Percentiles rank a stretch among this genome's conserved stretches.
phyloP scores from a whole-genome alignment of 2,329 filamentous ascomycete genomes.

The Rhexocercosporidium sp. region DNA sequence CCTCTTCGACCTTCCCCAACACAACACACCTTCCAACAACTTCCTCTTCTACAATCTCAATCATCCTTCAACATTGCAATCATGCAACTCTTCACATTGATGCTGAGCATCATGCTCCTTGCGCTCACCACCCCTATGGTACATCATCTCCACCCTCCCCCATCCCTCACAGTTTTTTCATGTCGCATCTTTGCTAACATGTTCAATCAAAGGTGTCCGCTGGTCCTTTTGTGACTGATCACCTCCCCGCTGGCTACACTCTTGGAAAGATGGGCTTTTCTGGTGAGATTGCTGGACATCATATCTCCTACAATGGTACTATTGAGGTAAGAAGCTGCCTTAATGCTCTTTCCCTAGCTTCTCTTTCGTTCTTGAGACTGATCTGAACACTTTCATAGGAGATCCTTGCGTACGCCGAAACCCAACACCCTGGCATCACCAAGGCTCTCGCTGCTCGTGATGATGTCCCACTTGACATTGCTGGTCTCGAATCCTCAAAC shows the following conservation, averaged over 20 bases:
- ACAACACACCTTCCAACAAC: neutral
- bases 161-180: neutral
- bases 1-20: neutral
- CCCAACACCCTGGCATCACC: neutral
- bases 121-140: neutral
- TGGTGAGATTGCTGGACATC: neutral
- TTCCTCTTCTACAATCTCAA: neutral
- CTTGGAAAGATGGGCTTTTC: neutral
- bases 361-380: neutral
- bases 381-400: neutral
- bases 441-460: slow-evolving; percentile 5
- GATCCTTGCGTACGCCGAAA: slow-evolving; percentile 1
- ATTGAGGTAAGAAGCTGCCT: neutral
- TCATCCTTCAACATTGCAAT: neutral
- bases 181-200: neutral
- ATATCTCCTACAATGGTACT: slow-evolving; percentile 3
- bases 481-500: neutral
- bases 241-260: neutral
- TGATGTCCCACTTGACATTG: neutral
- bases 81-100: neutral
- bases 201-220: neutral
- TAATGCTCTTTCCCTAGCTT: neutral
- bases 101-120: slow-evolving; percentile 3
- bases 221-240: neutral
- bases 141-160: neutral